Percentiles rank a stretch among this genome's conserved stretches.
These are phyloP conservation scores for Gossypium longicalyx DNA, from an alignment of 345 rosid genomes.

Conservation along the genomic window DNA sequence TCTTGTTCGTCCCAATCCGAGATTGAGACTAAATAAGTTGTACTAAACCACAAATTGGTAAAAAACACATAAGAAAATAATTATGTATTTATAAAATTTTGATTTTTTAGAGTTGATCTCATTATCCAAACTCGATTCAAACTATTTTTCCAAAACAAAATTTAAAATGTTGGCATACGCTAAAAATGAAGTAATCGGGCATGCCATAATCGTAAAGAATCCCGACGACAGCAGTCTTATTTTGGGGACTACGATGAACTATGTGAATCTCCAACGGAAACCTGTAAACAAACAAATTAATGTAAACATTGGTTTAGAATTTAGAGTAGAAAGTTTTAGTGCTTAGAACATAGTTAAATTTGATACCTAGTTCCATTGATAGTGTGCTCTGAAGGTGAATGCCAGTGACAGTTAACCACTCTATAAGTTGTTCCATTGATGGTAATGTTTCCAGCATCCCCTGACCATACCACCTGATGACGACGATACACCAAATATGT, in stretches of 20 bases:
- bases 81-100: too few species aligned
- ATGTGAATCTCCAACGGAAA: slow-evolving; percentile 55
- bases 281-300: slow-evolving; percentile 23
- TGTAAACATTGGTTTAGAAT: neutral
- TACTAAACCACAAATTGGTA: too few species aligned
- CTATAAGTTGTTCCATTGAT: slow-evolving; percentile 42
- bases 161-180: slow-evolving; percentile 26
- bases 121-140: neutral
- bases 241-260: slow-evolving; percentile 40
- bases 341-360: neutral
- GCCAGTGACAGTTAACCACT: slow-evolving; percentile 59
- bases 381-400: slow-evolving; percentile 62
- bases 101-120: too few species aligned
- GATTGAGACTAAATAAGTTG: too few species aligned
- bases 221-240: slow-evolving; percentile 42
- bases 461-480: slow-evolving; percentile 55
- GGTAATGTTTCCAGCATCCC: slow-evolving; percentile 50
- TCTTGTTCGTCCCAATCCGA: too few species aligned
- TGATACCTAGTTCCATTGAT: slow-evolving; percentile 45
- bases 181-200: slow-evolving; percentile 44
- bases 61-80: neutral
- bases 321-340: neutral
- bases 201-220: slow-evolving; percentile 49
- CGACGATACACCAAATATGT: neutral
- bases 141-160: neutral